phyloP scores from a whole-genome alignment of 352 stramenopile genomes.

The Blastocystis sp. region DNA sequence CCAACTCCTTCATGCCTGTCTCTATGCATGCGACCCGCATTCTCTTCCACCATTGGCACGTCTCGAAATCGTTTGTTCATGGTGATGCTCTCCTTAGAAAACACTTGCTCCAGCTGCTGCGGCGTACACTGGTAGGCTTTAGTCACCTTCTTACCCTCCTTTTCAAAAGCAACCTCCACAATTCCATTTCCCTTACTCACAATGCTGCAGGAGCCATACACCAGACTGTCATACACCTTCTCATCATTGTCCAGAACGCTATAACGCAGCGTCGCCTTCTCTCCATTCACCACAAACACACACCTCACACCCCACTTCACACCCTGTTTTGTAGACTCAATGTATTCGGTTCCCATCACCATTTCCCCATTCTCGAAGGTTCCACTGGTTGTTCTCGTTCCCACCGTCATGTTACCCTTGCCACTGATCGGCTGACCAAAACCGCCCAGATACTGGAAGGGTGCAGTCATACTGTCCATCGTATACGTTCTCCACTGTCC shows the following conservation, averaged over 20 bases:
- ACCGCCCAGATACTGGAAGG: too few species aligned
- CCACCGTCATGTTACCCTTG: too few species aligned
- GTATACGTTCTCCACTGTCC: too few species aligned
- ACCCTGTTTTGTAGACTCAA: not conserved
- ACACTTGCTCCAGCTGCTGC: too few species aligned
- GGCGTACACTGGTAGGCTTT: too few species aligned
- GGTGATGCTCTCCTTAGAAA: too few species aligned
- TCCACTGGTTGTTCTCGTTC: not conserved
- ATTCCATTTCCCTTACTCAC: slow-evolving; percentile 1
- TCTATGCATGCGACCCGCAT: too few species aligned
- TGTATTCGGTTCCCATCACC: not conserved
- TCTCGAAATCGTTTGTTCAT: too few species aligned
- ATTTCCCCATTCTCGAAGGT: slow-evolving; percentile 43
- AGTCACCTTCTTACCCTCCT: too few species aligned
- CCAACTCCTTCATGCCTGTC: not conserved
- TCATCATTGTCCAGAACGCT: not conserved
- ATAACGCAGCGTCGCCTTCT: not conserved
- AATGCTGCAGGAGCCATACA: not conserved
- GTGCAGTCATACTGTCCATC: too few species aligned
- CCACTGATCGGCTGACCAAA: too few species aligned
- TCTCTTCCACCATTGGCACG: too few species aligned
- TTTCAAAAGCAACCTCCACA: not conserved
- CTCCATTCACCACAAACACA: not conserved
- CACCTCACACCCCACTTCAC: not conserved
- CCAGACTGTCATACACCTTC: not conserved